Base-by-base conservation (phyloP, 1,284 basidiomycete species). In the Papiliotrema fonsecae region DNA sequence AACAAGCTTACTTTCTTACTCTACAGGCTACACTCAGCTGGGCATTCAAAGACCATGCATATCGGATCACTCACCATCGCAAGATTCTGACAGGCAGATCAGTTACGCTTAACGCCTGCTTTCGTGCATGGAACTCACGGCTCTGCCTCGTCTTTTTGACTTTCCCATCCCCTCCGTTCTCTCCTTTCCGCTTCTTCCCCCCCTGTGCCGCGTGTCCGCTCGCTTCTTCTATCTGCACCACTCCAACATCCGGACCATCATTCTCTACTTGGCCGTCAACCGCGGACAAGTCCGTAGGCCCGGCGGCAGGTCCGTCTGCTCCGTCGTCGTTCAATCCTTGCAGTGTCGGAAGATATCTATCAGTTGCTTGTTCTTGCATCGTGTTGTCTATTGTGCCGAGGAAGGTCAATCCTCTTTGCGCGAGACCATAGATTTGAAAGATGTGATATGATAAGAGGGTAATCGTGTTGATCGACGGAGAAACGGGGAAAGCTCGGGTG, bases 81-180 rank as follows among this genome's bases (percentile, higher is more conserved):
- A 71, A 58, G 56, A 68, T 62, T 71, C 54, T 42, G n/a, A n/a
- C n/a, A n/a, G n/a, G n/a, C n/a, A n/a, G n/a, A n/a, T n/a, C n/a
- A n/a, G n/a, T n/a, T n/a, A n/a, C n/a, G n/a, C n/a, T n/a, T n/a
- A n/a, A n/a, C n/a, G n/a, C n/a, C n/a, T n/a, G n/a, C n/a, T n/a
- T n/a, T n/a, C n/a, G n/a, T n/a, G n/a, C n/a, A n/a, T n/a, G n/a
- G n/a, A 10, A 67, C 69, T 55, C 51, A 71, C 69, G 69, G 39
- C 61, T 71, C 51, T 69, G 67, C 44, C 69, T 63, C 9, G 65
- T 69, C 57, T 64, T 67, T 55, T 71, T 71, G 6, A 58, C 53
- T 40, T 35, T 40, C 9, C 24, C 34, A 9, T 52, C 41, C 28
- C 21, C 39, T n/a, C n/a, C n/a, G n/a, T n/a, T n/a, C 6, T 21